Conservation (phyloP, 768 basidiomycete genomes). For the Dentipellis sp. region DNA sequence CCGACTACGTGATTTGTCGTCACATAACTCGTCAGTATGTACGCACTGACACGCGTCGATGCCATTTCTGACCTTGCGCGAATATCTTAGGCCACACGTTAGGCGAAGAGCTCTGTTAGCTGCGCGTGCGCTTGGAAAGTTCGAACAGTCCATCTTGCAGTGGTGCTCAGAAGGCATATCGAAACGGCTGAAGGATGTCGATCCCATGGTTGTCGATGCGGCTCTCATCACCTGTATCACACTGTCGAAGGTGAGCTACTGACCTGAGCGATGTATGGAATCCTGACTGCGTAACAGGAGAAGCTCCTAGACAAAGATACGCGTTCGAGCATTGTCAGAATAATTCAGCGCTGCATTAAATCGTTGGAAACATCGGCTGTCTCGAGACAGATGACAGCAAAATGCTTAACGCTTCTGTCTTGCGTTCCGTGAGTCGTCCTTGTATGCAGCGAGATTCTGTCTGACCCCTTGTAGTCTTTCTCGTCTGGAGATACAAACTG, state of each 20-base stretch:
- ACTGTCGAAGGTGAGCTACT: slow-evolving; percentile 6
- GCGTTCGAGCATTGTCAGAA: not conserved
- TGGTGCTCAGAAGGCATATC: slow-evolving; percentile 9
- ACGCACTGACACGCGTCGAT: slow-evolving; percentile 2
- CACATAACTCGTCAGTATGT: slow-evolving; percentile 68
- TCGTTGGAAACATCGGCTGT: not conserved
- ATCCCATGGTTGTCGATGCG: slow-evolving; percentile 7
- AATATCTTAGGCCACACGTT: not conserved
- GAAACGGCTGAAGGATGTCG: slow-evolving; percentile 7
- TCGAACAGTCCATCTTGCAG: slow-evolving; percentile 4
- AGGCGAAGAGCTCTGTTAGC: slow-evolving; percentile 8
- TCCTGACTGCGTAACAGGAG: slow-evolving; percentile 6
- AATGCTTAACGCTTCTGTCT: slow-evolving; percentile 4
- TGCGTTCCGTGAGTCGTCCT: not conserved
- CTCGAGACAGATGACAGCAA: slow-evolving; percentile 4
- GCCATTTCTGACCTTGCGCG: not conserved
- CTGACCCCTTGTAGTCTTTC: too few relatives aligned
- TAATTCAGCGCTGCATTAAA: slow-evolving; percentile 1
- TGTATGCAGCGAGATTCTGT: too few relatives aligned
- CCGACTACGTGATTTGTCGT: slow-evolving; percentile 55
- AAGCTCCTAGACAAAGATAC: slow-evolving; percentile 5
- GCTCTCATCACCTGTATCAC: slow-evolving; percentile 7
- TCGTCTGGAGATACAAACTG: too few relatives aligned
- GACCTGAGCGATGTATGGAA: not conserved
- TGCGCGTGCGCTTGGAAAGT: slow-evolving; percentile 5